Evolutionary conservation across 228 moss, liverwort and hornwort genomes (phyloP).

Genomic region (Sphagnum magellanicum): DNA sequence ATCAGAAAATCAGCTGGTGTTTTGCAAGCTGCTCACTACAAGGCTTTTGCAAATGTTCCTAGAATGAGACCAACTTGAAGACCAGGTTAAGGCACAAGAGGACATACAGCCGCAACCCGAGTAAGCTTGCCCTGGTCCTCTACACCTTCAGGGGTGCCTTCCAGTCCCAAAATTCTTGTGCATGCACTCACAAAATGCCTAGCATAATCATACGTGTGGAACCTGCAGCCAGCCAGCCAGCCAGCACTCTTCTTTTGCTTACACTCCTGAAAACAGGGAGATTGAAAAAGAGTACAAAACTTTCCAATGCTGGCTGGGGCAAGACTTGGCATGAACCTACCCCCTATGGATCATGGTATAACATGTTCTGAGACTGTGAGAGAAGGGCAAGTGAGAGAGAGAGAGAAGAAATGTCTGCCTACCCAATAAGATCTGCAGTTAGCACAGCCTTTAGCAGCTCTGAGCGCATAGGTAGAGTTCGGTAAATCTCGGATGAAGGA

Average conservation of each 20-base stretch:
- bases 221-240: slow-evolving; percentile 34
- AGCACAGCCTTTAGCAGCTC: slow-evolving; percentile 94
- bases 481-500: slow-evolving; percentile 89
- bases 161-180: slow-evolving; percentile 86
- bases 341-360: no score
- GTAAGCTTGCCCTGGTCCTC: slow-evolving; percentile 95
- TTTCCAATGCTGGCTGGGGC: no score
- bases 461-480: slow-evolving; percentile 81
- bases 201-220: slow-evolving; percentile 95
- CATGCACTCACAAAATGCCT: slow-evolving; percentile 97
- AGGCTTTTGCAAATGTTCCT: no score
- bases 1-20: no score
- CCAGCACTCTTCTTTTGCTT: no score
- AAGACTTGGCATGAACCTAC: no score
- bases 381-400: no score
- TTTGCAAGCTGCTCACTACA: no score
- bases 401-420: background rate
- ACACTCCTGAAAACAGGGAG: no score
- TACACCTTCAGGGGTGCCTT: slow-evolving; percentile 94
- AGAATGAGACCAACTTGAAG: no score
- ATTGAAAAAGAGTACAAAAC: no score
- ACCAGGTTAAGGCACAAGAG: background rate
- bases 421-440: slow-evolving; percentile 86
- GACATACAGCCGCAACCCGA: slow-evolving; percentile 77
- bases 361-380: no score